phyloP scores from a whole-genome alignment of 2,329 filamentous ascomycete species.

The Pezicula rhizophila region DNA sequence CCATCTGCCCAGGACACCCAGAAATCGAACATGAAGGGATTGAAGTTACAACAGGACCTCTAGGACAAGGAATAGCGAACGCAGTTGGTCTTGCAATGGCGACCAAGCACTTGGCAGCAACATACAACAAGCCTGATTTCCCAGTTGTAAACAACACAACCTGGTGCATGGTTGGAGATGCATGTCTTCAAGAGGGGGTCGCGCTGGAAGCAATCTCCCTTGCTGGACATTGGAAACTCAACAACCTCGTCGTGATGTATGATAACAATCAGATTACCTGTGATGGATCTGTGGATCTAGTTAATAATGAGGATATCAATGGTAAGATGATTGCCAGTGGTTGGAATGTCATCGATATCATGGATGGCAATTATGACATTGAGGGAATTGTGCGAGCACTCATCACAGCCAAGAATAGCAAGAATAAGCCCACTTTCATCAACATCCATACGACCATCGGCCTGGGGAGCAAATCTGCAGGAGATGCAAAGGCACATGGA shows the following conservation, averaged over 20 bases:
- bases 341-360: constrained; percentile 41
- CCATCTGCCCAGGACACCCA: constrained; percentile 39
- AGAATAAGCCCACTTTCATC: constrained; percentile 43
- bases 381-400: constrained; percentile 36
- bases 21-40: constrained; percentile 44
- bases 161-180: constrained; percentile 45
- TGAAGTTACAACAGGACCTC: constrained; percentile 45
- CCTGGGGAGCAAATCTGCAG: constrained; percentile 29
- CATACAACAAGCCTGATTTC: constrained; percentile 38
- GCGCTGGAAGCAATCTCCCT: constrained; percentile 42
- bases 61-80: constrained; percentile 46
- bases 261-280: constrained; percentile 48
- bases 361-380: constrained; percentile 39
- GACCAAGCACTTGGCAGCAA: constrained; percentile 39
- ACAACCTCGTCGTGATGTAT: constrained; percentile 44
- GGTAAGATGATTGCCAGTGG: constrained; percentile 42
- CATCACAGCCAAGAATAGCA: constrained; percentile 30
- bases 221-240: constrained; percentile 40
- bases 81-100: constrained; percentile 45
- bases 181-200: constrained; percentile 44
- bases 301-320: constrained; percentile 43
- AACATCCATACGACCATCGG: constrained; percentile 45
- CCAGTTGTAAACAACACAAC: constrained; percentile 38
- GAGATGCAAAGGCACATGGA: constrained; percentile 24
- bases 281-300: constrained; percentile 40